Base-by-base conservation (phyloP, 768 basidiomycete species). In the Guyanaporus albipodus region DNA sequence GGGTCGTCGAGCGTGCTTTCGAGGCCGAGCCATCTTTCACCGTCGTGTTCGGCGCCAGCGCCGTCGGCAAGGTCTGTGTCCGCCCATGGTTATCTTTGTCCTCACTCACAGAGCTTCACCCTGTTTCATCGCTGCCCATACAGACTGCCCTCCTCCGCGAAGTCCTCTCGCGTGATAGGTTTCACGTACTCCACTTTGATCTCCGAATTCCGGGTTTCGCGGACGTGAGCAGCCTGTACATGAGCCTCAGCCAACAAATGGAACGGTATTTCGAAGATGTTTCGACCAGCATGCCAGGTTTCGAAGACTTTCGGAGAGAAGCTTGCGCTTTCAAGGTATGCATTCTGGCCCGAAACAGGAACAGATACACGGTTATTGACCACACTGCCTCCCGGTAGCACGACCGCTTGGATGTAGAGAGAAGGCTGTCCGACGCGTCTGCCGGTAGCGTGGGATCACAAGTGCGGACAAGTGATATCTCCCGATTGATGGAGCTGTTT, bases 161-260 rank as follows among this genome's bases (percentile, higher is more conserved):
- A 66, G 79, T 91, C 22, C 78, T 92, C 21, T 81, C 80, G 10
- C 70, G 73, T 17, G 74, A 81, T 9, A 70, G 70, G 40, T 91
- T 85, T 59, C 86, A 89, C 67, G 86, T 91, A 44, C 74, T 91
- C 38, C 85, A 89, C 58, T 87, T 91, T 54, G 88, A 91, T 63
- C 73, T 92, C 34, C 80, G 88, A 5, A 88, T 91, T 39, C 79
- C 89, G 4, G 88, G 87, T 0, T 91, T 91, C 57, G 87, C 87
- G 3, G 89, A 91, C 58, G 71, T 91, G 10, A 68, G 78, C 1
- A 90, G 88, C 56, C 70, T 91, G 27, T 91, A 91, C 58, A 75
- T 72, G 62, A 84, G 86, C 44, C 73, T 92, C 9, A 85, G 84
- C 53, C 77, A 79, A 34, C 87, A 89, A 61, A 87, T 91, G 81